Evolutionary conservation across 139 green algal species (phyloP).

Genomic region (Coelastrella sp.): DNA sequence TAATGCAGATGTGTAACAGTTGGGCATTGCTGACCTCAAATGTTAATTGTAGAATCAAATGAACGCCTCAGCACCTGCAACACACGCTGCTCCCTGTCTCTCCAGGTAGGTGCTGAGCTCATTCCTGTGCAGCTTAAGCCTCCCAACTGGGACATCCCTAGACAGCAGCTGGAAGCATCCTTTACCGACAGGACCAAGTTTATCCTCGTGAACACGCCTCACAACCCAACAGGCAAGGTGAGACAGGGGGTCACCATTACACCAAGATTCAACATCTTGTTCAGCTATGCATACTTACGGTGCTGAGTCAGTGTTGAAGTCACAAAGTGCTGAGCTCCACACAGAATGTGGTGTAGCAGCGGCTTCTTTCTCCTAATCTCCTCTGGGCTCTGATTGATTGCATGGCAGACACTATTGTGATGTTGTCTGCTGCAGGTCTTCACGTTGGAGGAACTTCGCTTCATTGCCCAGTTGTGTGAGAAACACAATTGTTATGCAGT

Average conservation of each 20-base stretch:
- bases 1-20: too few species aligned
- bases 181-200: conserved; percentile 67
- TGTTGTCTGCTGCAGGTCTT: conserved; percentile 64
- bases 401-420: too few species aligned
- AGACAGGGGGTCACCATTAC: too few species aligned
- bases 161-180: conserved; percentile 53
- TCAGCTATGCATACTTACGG: too few species aligned
- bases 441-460: conserved; percentile 69
- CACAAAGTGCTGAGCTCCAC: too few species aligned
- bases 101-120: conserved; percentile 58
- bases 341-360: too few species aligned
- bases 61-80: not conserved
- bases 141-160: conserved; percentile 67
- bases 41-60: too few species aligned
- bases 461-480: conserved; percentile 74
- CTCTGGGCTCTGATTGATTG: not conserved
- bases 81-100: not conserved
- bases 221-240: conserved; percentile 83
- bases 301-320: too few species aligned
- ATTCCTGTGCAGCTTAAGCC: conserved; percentile 58
- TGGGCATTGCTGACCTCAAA: too few species aligned
- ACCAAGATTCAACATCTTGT: too few species aligned
- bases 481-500: conserved; percentile 71
- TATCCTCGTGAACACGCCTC: conserved; percentile 86
- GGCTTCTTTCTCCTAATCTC: too few species aligned